Evolutionary conservation across 2,329 filamentous ascomycete genomes (phyloP).

Genomic region (Fusarium sp.): DNA sequence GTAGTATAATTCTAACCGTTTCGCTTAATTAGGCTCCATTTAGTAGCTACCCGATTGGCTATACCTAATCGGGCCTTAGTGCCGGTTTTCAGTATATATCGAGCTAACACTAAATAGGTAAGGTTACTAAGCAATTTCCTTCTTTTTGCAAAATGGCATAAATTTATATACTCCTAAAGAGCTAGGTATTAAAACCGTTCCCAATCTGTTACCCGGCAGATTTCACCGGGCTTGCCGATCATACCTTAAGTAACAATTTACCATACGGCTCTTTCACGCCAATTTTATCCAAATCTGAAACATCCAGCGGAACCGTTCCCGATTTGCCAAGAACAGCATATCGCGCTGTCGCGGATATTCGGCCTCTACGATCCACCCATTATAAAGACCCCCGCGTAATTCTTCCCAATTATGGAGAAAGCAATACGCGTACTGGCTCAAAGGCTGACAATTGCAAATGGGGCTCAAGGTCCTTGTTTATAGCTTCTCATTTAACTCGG

Average conservation of each 20-base stretch:
- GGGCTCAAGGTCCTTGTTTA: not conserved
- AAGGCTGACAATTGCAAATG: not conserved
- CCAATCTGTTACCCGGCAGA: too few species aligned
- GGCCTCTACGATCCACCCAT: not conserved
- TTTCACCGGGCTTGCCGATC: too few species aligned
- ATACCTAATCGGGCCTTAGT: too few species aligned
- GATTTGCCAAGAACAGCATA: not conserved
- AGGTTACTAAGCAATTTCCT: too few species aligned
- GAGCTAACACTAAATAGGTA: too few species aligned
- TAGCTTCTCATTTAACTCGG: conserved; percentile 18
- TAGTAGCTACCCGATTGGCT: too few species aligned
- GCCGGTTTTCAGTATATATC: too few species aligned
- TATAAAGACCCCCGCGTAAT: not conserved
- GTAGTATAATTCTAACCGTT: too few species aligned
- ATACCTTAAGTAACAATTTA: accelerated
- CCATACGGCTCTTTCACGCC: not conserved
- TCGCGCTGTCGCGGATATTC: not conserved
- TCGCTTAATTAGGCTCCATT: too few species aligned
- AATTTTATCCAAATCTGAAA: not conserved
- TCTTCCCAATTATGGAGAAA: not conserved
- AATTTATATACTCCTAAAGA: too few species aligned
- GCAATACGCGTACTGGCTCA: not conserved
- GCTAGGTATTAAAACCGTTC: too few species aligned
- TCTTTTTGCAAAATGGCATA: too few species aligned
- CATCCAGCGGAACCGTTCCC: not conserved